A percentile compares a stretch with the other conserved stretches of the same genome.
Conservation (phyloP, 2,329 filamentous ascomycete genomes). For the Penicillium sclerotiorum region DNA sequence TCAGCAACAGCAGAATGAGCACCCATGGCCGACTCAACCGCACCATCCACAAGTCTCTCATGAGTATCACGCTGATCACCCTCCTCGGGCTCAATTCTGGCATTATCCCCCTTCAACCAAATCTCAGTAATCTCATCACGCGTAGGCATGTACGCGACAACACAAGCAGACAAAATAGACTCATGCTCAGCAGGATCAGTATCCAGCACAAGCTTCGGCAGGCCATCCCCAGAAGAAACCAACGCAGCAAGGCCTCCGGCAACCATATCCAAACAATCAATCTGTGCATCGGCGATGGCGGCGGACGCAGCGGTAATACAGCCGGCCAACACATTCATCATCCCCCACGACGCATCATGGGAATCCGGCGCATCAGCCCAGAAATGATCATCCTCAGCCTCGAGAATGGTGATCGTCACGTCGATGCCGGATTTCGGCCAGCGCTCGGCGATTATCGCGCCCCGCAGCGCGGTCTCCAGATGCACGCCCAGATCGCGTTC, state of each 20-base stretch:
- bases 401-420: slow-evolving; percentile 86
- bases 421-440: slow-evolving; percentile 99
- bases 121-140: slow-evolving; percentile 92
- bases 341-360: slow-evolving; percentile 71
- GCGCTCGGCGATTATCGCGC: slow-evolving; percentile 86
- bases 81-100: slow-evolving; percentile 30
- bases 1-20: slow-evolving; percentile 63
- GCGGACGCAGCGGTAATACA: slow-evolving; percentile 94
- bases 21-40: slow-evolving; percentile 64
- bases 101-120: slow-evolving; percentile 81
- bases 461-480: slow-evolving; percentile 84
- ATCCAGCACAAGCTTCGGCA: slow-evolving; percentile 64
- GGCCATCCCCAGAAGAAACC: slow-evolving; percentile 55
- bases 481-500: slow-evolving; percentile 91
- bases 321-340: slow-evolving; percentile 87
- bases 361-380: slow-evolving; percentile 58
- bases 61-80: slow-evolving; percentile 43
- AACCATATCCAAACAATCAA: slow-evolving; percentile 91
- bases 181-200: slow-evolving; percentile 80
- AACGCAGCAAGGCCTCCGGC: slow-evolving; percentile 86
- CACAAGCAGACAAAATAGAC: slow-evolving; percentile 77
- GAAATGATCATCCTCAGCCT: slow-evolving; percentile 82
- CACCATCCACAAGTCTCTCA: slow-evolving; percentile 63
- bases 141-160: slow-evolving; percentile 83
- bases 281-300: slow-evolving; percentile 89